Evolutionary conservation across 2,329 filamentous ascomycete species (phyloP).

Genomic region (Sporothrix curviconia): DNA sequence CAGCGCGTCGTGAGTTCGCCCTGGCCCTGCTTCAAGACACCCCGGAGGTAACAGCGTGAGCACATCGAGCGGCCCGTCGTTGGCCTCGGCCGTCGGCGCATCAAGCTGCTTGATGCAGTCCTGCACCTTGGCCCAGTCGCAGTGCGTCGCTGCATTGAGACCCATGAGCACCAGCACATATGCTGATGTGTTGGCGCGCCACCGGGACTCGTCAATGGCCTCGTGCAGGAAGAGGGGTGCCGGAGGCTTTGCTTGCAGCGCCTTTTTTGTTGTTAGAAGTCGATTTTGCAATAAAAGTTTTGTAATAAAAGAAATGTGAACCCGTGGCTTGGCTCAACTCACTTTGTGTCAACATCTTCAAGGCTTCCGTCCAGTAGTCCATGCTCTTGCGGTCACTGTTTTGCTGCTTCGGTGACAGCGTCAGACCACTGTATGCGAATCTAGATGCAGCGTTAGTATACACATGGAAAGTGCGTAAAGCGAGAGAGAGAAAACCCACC

Average conservation of each 20-base stretch:
- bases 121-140: constrained; percentile 61
- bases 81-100: constrained; percentile 34
- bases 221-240: constrained; percentile 47
- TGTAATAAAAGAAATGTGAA: too few relatives aligned
- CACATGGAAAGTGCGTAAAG: not conserved
- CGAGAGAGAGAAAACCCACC: constrained; percentile 34
- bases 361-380: constrained; percentile 34
- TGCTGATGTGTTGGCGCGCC: constrained; percentile 59
- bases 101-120: constrained; percentile 50
- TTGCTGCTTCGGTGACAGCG: constrained; percentile 32
- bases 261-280: constrained; percentile 17
- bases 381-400: constrained; percentile 31
- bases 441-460: constrained; percentile 25
- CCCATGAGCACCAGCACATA: constrained; percentile 67
- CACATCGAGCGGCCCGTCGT: constrained; percentile 41
- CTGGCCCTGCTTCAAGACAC: constrained; percentile 68
- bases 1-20: constrained; percentile 66
- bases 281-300: too few relatives aligned
- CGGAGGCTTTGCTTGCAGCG: constrained; percentile 19
- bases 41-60: constrained; percentile 66
- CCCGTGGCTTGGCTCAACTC: too few relatives aligned
- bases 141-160: constrained; percentile 62
- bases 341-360: constrained; percentile 30
- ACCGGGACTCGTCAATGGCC: constrained; percentile 53
- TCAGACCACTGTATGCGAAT: constrained; percentile 50